A percentile compares a stretch with the other conserved stretches of the same genome.
Conservation (phyloP, 441 rosid species). For the Mallotus japonicus region DNA sequence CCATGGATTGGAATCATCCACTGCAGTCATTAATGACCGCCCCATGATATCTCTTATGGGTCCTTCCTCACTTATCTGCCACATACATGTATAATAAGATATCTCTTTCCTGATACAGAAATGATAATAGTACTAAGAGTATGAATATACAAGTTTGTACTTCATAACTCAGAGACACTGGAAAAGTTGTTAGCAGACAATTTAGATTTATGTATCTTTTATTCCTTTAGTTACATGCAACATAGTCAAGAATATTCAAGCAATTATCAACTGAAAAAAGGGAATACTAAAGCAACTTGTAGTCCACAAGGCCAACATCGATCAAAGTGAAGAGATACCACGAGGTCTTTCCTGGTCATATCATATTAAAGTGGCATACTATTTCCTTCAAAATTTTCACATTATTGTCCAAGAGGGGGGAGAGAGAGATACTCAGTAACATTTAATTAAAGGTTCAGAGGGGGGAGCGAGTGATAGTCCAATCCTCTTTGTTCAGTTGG, state of each 20-base stretch:
- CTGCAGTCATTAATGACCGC: conserved; percentile 56
- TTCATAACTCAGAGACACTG: not conserved
- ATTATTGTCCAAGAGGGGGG: no score
- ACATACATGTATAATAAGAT: conserved; percentile 16
- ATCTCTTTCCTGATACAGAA: not conserved
- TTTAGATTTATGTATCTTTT: not conserved
- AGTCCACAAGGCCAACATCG: not conserved
- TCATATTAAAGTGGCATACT: no score
- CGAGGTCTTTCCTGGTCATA: not conserved
- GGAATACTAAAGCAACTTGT: not conserved
- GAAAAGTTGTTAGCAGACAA: not conserved
- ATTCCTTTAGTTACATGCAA: not conserved
- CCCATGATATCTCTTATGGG: conserved; percentile 58
- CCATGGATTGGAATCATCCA: conserved; percentile 82
- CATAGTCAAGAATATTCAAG: not conserved
- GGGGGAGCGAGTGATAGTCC: not conserved
- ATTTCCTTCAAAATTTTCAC: no score
- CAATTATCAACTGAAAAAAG: no score
- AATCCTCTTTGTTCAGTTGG: not conserved
- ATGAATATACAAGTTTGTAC: not conserved
- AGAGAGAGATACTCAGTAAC: no score
- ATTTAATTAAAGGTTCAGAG: not conserved
- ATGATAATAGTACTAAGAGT: not conserved
- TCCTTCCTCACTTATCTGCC: conserved; percentile 57
- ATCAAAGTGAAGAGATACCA: not conserved